phyloP scores from a whole-genome alignment of 805 yeast genomes.

The Cyberlindnera maclurae region DNA sequence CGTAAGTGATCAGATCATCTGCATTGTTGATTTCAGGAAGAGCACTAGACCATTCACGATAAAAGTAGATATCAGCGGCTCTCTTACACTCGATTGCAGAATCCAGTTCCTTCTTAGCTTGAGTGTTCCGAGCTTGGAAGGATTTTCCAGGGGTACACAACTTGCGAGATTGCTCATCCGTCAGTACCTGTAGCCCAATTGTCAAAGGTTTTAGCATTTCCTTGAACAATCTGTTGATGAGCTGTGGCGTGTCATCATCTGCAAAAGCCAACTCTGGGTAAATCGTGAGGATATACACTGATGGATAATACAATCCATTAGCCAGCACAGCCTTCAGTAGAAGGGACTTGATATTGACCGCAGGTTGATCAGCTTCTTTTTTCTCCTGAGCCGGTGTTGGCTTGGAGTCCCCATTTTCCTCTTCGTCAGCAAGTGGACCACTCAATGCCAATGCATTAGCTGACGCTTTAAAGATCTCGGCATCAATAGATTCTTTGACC shows the following conservation, averaged over 20 bases:
- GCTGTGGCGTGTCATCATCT: conserved; percentile 39
- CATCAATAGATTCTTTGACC: conserved; percentile 43
- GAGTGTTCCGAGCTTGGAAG: neutral
- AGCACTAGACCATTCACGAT: conserved; percentile 39
- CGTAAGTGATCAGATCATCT: conserved; percentile 40
- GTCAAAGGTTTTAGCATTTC: conserved; percentile 44
- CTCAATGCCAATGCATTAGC: conserved; percentile 84
- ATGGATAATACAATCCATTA: conserved; percentile 56
- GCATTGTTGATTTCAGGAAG: conserved; percentile 31
- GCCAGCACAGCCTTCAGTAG: conserved; percentile 48
- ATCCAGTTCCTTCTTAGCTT: neutral
- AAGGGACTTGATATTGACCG: conserved; percentile 32
- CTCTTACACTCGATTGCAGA: neutral
- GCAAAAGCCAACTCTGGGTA: conserved; percentile 56
- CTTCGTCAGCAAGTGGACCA: conserved; percentile 68
- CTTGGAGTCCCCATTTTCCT: conserved; percentile 29
- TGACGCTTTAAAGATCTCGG: conserved; percentile 51
- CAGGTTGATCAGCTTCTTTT: neutral
- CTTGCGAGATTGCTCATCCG: conserved; percentile 4
- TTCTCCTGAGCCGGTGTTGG: conserved; percentile 3
- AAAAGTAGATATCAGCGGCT: conserved; percentile 31
- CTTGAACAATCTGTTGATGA: conserved; percentile 44
- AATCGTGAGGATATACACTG: conserved; percentile 48
- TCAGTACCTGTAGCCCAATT: conserved; percentile 16
- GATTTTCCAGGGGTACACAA: neutral